Conservation (phyloP, 2,329 filamentous ascomycete genomes). For the Chalaropsis thielavioides region DNA sequence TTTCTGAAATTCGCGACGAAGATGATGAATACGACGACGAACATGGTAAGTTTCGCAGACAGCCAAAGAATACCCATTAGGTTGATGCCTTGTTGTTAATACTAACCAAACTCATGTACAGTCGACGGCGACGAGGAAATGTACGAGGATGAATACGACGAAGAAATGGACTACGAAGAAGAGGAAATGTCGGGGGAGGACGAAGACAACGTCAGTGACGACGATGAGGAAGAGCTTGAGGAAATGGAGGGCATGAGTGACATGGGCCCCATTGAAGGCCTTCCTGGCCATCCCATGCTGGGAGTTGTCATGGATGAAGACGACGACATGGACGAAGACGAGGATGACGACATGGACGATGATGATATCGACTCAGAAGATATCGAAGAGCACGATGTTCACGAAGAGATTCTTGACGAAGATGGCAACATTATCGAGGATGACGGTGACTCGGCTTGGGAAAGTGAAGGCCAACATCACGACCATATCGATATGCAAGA, state of each 20-base stretch:
- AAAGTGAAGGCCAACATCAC: slow-evolving; percentile 44
- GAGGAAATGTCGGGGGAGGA: slow-evolving; percentile 67
- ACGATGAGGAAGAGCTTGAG: slow-evolving; percentile 50
- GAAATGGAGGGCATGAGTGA: slow-evolving; percentile 39
- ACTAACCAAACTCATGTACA: not conserved
- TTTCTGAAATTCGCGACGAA: slow-evolving; percentile 73
- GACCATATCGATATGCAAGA: slow-evolving; percentile 39
- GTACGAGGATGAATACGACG: slow-evolving; percentile 83
- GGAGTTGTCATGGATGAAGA: slow-evolving; percentile 67
- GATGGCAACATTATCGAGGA: slow-evolving; percentile 39
- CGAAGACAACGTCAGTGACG: slow-evolving; percentile 78
- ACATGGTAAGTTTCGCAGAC: slow-evolving; percentile 33
- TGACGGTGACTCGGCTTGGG: slow-evolving; percentile 46
- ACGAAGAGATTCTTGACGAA: slow-evolving; percentile 23
- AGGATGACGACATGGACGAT: slow-evolving; percentile 36
- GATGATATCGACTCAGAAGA: slow-evolving; percentile 36
- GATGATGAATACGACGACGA: slow-evolving; percentile 34
- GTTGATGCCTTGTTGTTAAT: slow-evolving; percentile 17
- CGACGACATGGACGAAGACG: slow-evolving; percentile 49
- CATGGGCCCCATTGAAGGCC: slow-evolving; percentile 73
- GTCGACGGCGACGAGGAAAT: slow-evolving; percentile 66
- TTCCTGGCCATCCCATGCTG: slow-evolving; percentile 47
- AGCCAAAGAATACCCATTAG: not conserved
- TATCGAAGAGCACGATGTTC: slow-evolving; percentile 35
- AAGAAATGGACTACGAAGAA: slow-evolving; percentile 82